These are phyloP conservation scores for Tricholoma hemisulphureum DNA, from an alignment of 768 basidiomycete genomes.

Conservation along the genomic window DNA sequence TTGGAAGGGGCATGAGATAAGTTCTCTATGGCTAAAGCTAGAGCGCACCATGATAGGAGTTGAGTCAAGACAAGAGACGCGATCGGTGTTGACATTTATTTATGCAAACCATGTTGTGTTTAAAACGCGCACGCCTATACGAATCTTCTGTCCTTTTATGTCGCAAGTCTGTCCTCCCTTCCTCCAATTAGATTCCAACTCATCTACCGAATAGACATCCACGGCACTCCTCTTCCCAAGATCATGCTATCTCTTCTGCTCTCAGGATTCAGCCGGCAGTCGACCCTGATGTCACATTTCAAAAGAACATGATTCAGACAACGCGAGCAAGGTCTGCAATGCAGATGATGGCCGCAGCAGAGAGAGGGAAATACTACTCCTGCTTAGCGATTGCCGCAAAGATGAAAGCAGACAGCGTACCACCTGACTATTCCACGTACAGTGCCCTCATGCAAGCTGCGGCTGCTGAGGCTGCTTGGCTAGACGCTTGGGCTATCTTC, in stretches of 20 bases:
- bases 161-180: background rate
- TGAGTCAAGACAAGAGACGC: constrained; percentile 22
- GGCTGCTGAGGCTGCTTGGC: constrained; percentile 38
- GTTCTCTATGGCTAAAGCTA: background rate
- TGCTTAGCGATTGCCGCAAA: constrained; percentile 46
- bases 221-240: background rate
- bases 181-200: background rate
- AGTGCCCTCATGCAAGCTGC: constrained; percentile 53
- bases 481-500: constrained; percentile 62
- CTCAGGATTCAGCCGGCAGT: constrained; percentile 5
- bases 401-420: constrained; percentile 57
- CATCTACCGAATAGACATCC: constrained; percentile 3
- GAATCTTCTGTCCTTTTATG: background rate
- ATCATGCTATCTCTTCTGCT: constrained; percentile 7
- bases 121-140: constrained; percentile 5
- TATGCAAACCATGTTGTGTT: constrained; percentile 6
- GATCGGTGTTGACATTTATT: constrained; percentile 13
- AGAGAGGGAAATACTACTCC: constrained; percentile 32
- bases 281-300: constrained; percentile 12
- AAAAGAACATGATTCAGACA: constrained; percentile 14
- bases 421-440: constrained; percentile 58
- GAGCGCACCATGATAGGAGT: constrained; percentile 28
- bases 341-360: constrained; percentile 37
- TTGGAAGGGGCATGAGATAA: constrained; percentile 28
- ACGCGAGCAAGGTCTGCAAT: constrained; percentile 31